Evolutionary conservation across 2,329 filamentous ascomycete genomes (phyloP), one percentile per base, ranked within the genome.

Genomic region (Colletotrichum melonis): DNA sequence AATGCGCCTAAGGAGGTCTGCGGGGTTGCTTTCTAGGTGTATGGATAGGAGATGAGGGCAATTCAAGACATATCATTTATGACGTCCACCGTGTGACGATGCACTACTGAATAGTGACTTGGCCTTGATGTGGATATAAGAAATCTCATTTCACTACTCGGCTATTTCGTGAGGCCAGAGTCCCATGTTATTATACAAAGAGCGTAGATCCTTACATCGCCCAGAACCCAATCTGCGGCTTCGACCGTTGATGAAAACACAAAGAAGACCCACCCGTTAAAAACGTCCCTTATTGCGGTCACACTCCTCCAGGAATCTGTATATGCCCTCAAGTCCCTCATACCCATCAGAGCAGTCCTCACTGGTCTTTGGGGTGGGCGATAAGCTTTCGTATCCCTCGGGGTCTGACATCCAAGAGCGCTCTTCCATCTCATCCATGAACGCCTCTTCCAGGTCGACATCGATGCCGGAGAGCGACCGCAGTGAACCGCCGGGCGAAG

Each of bases 231-330:
- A 46, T 49, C 14, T 69, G 35, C 28, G 46, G 22, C 55, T 35
- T 49, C 55, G 46, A 52, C 24, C 55, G 32, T 35, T 62, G 24
- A n/a, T 16, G 1, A 30, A 35, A 54, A 35, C 9, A n/a, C 28
- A 54, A 54, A 22, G 28, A n/a, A 3, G 26, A 22, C 22, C 19
- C 12, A 16, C 3, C 38, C 42, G 2, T 79, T 75, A 79, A 32
- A 84, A 74, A 60, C 79, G 80, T 24, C 81, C 82, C 70, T 79
- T 77, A 52, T 80, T 81, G 30, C 85, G 84, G 73, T 90, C 88
- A 76, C 89, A 91, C 76, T 90, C 89, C 76, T 89, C 88, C 35
- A 91, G 72, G 75, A 91, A 91, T 19, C 85, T 84, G 78, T 91
- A 89, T 46, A 91, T 87, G 5, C 88, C 89, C 72, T 90, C 88